These are phyloP conservation scores for Suillus paluster DNA, from an alignment of 768 basidiomycete genomes.

Conservation along the genomic window DNA sequence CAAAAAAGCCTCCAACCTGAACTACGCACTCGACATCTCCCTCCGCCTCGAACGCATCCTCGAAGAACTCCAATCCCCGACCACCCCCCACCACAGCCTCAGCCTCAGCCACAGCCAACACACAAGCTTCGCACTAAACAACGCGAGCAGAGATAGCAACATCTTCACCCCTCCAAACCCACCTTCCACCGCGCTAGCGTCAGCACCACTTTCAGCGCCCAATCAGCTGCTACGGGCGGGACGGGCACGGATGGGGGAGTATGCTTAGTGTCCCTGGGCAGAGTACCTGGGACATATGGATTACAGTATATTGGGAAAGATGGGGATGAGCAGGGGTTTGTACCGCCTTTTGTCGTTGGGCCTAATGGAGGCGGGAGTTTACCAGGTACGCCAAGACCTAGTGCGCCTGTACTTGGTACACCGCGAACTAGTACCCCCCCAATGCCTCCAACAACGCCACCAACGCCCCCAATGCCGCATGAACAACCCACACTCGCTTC, in stretches of 20 bases:
- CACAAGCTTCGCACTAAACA: no score
- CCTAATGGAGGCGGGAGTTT: conserved; percentile 24
- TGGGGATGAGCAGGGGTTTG: conserved; percentile 56
- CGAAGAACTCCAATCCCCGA: conserved; percentile 30
- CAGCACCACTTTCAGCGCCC: conserved; percentile 27
- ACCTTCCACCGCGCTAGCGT: conserved; percentile 17
- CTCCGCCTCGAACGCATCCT: conserved; percentile 40
- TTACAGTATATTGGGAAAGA: conserved; percentile 68
- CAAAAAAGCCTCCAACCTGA: conserved; percentile 95
- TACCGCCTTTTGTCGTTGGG: conserved; percentile 23
- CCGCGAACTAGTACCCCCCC: neutral
- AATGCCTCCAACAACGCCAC: no score
- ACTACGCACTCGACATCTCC: conserved; percentile 64
- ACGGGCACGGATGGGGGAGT: conserved; percentile 12
- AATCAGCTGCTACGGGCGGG: no score
- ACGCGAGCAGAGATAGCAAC: neutral
- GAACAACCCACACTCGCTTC: conserved; percentile 16
- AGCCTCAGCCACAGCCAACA: no score
- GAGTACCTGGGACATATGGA: conserved; percentile 54
- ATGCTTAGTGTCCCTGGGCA: conserved; percentile 18
- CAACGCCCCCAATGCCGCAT: neutral
- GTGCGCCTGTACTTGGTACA: conserved; percentile 21
- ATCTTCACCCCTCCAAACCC: conserved; percentile 1
- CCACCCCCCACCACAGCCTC: no score
- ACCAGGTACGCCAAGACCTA: conserved; percentile 26